Evolutionary conservation across 2,329 filamentous ascomycete genomes (phyloP).

Genomic region (Emergomyces pasteurianus): DNA sequence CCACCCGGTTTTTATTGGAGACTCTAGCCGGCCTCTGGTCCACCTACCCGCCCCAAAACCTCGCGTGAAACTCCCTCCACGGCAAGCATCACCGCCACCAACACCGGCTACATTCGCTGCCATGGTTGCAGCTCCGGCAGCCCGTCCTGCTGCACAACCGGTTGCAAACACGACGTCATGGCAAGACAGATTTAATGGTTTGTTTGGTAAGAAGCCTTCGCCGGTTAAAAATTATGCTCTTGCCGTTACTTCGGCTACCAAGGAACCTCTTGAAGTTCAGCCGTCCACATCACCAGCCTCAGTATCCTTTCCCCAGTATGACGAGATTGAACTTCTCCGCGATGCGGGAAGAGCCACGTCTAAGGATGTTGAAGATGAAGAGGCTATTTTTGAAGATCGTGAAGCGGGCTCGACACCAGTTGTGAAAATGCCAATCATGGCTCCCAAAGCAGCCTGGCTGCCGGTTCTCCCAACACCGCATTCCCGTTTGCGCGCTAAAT

Average conservation of each 20-base stretch:
- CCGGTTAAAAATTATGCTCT: constrained; percentile 40
- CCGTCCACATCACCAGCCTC: constrained; percentile 45
- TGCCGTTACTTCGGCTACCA: constrained; percentile 55
- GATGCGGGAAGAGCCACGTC: constrained; percentile 41
- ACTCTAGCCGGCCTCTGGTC: constrained; percentile 41
- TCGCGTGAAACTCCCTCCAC: constrained; percentile 68
- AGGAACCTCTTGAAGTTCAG: constrained; percentile 51
- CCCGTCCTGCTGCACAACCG: constrained; percentile 29
- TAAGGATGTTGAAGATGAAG: constrained; percentile 63
- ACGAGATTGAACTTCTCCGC: constrained; percentile 24
- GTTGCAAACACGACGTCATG: constrained; percentile 44
- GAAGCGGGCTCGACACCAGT: constrained; percentile 67
- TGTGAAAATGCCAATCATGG: constrained; percentile 53
- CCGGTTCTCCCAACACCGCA: constrained; percentile 35
- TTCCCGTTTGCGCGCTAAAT: constrained; percentile 29
- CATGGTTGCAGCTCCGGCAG: constrained; percentile 27
- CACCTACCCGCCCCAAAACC: constrained; percentile 51
- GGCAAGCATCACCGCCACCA: constrained; percentile 30
- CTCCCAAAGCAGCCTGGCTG: constrained; percentile 52
- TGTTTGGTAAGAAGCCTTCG: constrained; percentile 53
- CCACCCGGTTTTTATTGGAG: constrained; percentile 44
- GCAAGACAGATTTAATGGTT: constrained; percentile 74
- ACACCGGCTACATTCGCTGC: constrained; percentile 36
- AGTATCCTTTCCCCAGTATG: constrained; percentile 52
- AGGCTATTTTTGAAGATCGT: constrained; percentile 70